Percentiles rank a stretch among this genome's conserved stretches.
These are phyloP conservation scores for Pichia kudriavzevii DNA, from an alignment of 1,139 yeast species.

Conservation along the genomic window DNA sequence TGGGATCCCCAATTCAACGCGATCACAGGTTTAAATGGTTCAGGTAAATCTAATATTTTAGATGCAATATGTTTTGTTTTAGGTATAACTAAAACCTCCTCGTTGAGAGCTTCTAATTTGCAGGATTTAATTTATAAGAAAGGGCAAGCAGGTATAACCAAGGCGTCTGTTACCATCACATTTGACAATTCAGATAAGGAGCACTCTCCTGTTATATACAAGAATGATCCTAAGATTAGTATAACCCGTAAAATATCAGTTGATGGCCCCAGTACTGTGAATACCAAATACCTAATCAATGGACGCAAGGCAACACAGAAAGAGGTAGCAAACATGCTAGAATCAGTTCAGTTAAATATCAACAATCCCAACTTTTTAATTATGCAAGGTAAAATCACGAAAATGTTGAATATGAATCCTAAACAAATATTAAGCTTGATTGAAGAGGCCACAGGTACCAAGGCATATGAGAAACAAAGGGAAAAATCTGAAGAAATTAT, in stretches of 20 bases:
- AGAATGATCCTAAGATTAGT: constrained; percentile 69
- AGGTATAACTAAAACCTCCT: constrained; percentile 89
- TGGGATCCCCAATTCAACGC: constrained; percentile 98
- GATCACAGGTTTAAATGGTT: constrained; percentile 94
- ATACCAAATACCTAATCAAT: constrained; percentile 70
- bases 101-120: constrained; percentile 86
- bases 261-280: constrained; percentile 50
- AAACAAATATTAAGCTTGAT: constrained; percentile 80
- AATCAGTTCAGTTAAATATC: constrained; percentile 89
- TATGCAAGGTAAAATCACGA: constrained; percentile 98
- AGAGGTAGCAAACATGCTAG: constrained; percentile 83
- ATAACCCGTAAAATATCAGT: constrained; percentile 87
- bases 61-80: constrained; percentile 98
- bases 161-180: constrained; percentile 93
- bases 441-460: constrained; percentile 98
- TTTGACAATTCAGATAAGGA: constrained; percentile 76
- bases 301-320: constrained; percentile 97
- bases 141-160: constrained; percentile 97
- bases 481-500: constrained; percentile 89
- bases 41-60: constrained; percentile 90
- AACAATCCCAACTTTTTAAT: constrained; percentile 94
- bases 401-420: constrained; percentile 94
- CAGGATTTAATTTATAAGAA: constrained; percentile 94
- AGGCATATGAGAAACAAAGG: constrained; percentile 89
- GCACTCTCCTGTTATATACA: constrained; percentile 85